phyloP scores from a whole-genome alignment of 1,284 basidiomycete species.

The Ustilago esculenta region DNA sequence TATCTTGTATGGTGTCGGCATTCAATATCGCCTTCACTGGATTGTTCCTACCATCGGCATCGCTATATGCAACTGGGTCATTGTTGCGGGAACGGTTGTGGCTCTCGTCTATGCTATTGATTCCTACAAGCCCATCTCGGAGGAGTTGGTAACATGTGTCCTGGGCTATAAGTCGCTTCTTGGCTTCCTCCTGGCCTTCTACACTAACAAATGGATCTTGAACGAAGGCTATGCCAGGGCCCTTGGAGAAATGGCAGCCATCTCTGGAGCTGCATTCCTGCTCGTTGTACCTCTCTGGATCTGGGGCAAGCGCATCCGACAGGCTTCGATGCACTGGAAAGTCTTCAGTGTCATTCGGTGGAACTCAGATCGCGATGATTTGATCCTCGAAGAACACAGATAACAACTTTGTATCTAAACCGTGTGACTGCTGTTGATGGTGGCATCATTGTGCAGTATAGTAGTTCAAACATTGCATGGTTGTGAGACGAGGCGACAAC shows the following conservation, averaged over 20 bases:
- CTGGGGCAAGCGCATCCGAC: conserved; percentile 11
- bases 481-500: too few relatives aligned
- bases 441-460: too few relatives aligned
- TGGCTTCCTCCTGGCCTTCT: conserved; percentile 38
- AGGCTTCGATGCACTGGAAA: conserved; percentile 3
- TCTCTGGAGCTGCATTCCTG: conserved; percentile 6
- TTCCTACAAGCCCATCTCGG: conserved; percentile 27
- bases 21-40: conserved; percentile 20
- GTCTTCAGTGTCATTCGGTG: conserved; percentile 7
- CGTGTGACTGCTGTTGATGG: too few relatives aligned
- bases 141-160: conserved; percentile 15
- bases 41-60: conserved; percentile 25
- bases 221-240: conserved; percentile 13
- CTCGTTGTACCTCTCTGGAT: conserved; percentile 6
- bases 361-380: conserved; percentile 24
- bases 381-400: conserved; percentile 9
- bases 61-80: conserved; percentile 9
- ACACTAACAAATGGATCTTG: conserved; percentile 31
- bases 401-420: too few relatives aligned
- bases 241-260: conserved; percentile 19
- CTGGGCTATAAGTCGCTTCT: conserved; percentile 18
- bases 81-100: conserved; percentile 10
- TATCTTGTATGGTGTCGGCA: conserved; percentile 21
- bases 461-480: too few relatives aligned
- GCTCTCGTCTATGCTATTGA: conserved; percentile 22